phyloP scores from a whole-genome alignment of 176 grass and related monocot species.

The Coix lacrymajobi region DNA sequence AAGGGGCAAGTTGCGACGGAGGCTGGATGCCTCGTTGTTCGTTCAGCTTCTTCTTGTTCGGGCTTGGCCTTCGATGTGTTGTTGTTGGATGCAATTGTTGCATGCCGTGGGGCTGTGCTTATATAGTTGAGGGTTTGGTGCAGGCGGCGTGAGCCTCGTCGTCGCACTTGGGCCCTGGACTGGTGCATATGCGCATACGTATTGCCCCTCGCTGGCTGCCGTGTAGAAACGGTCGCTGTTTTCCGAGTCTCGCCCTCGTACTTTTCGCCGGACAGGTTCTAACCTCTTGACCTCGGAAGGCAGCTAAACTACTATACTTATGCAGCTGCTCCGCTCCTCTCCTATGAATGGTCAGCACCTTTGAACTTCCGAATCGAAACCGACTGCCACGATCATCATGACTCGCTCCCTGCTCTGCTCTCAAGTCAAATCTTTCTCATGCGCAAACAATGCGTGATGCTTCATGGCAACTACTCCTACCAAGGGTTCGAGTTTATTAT shows the following conservation, averaged over 20 bases:
- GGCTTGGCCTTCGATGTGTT: not conserved
- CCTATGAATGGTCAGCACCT: not conserved
- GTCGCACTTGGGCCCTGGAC: not conserved
- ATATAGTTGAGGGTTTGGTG: slow-evolving; percentile 20
- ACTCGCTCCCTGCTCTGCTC: not conserved
- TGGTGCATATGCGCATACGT: not conserved
- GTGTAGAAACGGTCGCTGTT: slow-evolving; percentile 39
- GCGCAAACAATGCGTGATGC: not conserved
- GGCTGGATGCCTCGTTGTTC: not conserved
- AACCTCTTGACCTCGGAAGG: slow-evolving; percentile 13
- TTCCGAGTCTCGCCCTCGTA: slow-evolving; percentile 12
- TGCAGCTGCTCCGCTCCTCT: not conserved
- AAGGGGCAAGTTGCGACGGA: not conserved
- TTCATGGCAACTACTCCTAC: not conserved
- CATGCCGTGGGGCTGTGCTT: not conserved
- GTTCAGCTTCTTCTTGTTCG: not conserved
- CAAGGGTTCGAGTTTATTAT: not conserved
- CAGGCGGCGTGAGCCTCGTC: not conserved
- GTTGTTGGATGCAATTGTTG: not conserved
- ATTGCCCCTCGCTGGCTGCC: not conserved
- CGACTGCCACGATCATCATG: not conserved
- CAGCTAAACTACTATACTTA: not conserved
- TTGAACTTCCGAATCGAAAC: not conserved
- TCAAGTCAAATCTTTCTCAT: not conserved
- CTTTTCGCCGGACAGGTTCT: slow-evolving; percentile 7